Percentiles rank a stretch among this genome's conserved stretches.
Evolutionary conservation across 2,329 filamentous ascomycete species (phyloP).

Genomic region (Torrubiellomyces zombiae): DNA sequence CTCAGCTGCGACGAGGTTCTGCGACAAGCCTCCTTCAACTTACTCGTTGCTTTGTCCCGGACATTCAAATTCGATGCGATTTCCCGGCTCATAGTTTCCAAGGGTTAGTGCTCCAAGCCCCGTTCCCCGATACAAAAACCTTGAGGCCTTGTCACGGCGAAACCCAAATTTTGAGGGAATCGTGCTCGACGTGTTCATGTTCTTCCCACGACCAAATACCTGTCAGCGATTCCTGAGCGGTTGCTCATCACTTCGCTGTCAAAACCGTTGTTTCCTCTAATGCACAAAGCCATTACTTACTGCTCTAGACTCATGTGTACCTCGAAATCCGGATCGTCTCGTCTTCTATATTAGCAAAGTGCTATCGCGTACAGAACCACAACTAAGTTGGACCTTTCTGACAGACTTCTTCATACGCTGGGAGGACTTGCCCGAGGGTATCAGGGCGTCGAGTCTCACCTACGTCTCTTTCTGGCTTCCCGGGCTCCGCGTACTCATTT

Average conservation of each 20-base stretch:
- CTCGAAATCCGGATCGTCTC: slow-evolving; percentile 44
- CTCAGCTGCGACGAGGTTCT: slow-evolving; percentile 43
- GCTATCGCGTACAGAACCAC: slow-evolving; percentile 45
- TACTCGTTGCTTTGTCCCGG: slow-evolving; percentile 48
- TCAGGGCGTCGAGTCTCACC: slow-evolving; percentile 47
- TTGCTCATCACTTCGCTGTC: no score
- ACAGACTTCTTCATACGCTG: slow-evolving; percentile 61
- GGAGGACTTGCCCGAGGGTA: slow-evolving; percentile 52
- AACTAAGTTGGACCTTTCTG: slow-evolving; percentile 51
- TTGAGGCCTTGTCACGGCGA: slow-evolving; percentile 1
- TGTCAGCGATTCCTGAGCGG: no score
- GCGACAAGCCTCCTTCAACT: slow-evolving; percentile 48
- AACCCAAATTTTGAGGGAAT: no score
- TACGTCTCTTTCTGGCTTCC: slow-evolving; percentile 57
- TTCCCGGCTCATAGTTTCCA: slow-evolving; percentile 42
- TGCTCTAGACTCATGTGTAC: slow-evolving; percentile 46
- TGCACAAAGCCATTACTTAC: no score
- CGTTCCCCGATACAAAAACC: background rate
- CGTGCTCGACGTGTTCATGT: no score
- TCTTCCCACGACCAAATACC: no score
- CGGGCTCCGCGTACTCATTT: slow-evolving; percentile 40
- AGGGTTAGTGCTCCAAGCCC: slow-evolving; percentile 24
- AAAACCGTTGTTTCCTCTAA: no score
- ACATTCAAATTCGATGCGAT: slow-evolving; percentile 51
- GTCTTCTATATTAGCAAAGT: slow-evolving; percentile 49